A percentile compares a stretch with the other conserved stretches of the same genome.
phyloP scores from a whole-genome alignment of 202 grass and related monocot species.

The Hordeum pubiflorum region DNA sequence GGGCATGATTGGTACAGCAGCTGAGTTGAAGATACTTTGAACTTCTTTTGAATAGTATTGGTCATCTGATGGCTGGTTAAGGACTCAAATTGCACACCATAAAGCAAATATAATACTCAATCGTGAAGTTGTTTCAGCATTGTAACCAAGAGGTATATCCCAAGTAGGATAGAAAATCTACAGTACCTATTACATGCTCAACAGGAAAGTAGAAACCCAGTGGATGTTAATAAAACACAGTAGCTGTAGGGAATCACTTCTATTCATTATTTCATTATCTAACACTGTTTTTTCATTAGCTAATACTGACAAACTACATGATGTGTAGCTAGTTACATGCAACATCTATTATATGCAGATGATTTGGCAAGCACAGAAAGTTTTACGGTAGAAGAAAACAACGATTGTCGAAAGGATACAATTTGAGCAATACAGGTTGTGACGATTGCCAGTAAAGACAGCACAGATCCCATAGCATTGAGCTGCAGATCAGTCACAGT shows the following conservation, averaged over 20 bases:
- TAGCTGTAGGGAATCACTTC: neutral
- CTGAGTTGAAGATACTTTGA: slow-evolving; percentile 99
- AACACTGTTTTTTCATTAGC: slow-evolving; percentile 3
- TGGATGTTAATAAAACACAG: neutral
- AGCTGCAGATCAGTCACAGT: slow-evolving; percentile 99
- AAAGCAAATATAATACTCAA: slow-evolving; percentile 14
- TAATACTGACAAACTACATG: slow-evolving; percentile 3
- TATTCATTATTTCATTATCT: neutral
- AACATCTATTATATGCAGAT: neutral
- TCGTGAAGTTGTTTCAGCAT: neutral
- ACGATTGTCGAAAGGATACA: slow-evolving; percentile 66
- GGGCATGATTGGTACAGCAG: slow-evolving; percentile 91
- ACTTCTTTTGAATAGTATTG: slow-evolving; percentile 99
- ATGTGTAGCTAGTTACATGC: neutral
- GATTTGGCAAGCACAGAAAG: neutral
- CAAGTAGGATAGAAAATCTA: slow-evolving; percentile 12
- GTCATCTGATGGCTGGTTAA: slow-evolving; percentile 93
- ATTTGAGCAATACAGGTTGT: slow-evolving; percentile 98
- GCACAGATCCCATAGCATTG: slow-evolving; percentile 77
- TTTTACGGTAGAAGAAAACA: neutral
- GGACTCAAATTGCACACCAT: slow-evolving; percentile 31
- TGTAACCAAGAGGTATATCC: slow-evolving; percentile 8
- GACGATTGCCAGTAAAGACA: slow-evolving; percentile 81
- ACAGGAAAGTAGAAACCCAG: neutral
- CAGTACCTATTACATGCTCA: neutral